Base-by-base conservation (phyloP, 768 basidiomycete species). In the Leccinum variicolor region DNA sequence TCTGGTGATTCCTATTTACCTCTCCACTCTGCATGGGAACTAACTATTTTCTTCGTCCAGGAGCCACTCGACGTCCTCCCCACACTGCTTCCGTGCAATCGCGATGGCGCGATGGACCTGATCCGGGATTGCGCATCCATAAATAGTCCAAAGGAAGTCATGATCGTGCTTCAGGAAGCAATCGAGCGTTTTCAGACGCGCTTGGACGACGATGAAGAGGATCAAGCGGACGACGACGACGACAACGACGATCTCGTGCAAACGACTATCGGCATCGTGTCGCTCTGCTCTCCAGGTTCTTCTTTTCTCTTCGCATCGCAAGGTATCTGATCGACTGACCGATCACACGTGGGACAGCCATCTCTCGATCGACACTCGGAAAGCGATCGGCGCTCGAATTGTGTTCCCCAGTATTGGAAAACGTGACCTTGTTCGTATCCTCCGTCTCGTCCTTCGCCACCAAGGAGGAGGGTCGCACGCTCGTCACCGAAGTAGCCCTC, bases 61-160 rank as follows among this genome's bases (percentile, higher is more conserved):
- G 79, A 81, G 34, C 73, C 76, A 10, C 67, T 81, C 31, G 64
- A 67, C 3, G 39, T 79, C 23, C 62, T 81, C 26, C 76, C 77
- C 2, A 34, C 57, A 7, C 60, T 81, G 13, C 59, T 80, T 13
- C 63, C 75, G 7, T 72, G 66, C 25, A 23, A 52, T n/a, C 61
- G 62, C 6, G 63, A 71, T 21, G 69, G 69, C 1, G 70, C 74
- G 17, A 60, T 63, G 23, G 67, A 68, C 25, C n/a, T 81, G 25
- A 60, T 79, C 15, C 61, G 55, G n/a, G 23, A 64, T 14, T 70
- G 79, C 26, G 70, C 70, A 3, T 50, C 59, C 39, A 52, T 66
- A 3, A 63, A 62, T 14, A 80, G 69, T 52, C 71, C 75, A 0
- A 81, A 80, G 57, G 79, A 81, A 61, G 59, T 75, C 23, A 51